Evolutionary conservation across 495 filamentous ascomycete genomes (phyloP), one percentile per base, ranked within the genome.

Genomic region (Bombardia bombarda): DNA sequence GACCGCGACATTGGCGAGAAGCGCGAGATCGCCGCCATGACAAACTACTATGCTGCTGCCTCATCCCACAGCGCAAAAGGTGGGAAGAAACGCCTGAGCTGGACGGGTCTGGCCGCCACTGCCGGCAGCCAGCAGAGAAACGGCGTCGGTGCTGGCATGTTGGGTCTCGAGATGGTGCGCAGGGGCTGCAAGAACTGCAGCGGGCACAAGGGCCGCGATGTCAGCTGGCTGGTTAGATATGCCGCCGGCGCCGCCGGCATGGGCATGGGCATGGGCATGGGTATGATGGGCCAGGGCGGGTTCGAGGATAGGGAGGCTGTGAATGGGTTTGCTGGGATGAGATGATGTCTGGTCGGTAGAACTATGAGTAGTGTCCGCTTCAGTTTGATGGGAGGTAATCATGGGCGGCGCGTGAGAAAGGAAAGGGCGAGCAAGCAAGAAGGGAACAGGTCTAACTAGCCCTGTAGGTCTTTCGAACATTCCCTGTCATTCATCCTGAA

Each of bases 1-100:
- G 63, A 68, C 38, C 49, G 52, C 18, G 56, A 65, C 38, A 49
- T 56, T 33, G 60, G 58, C 32, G 65, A 68, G 48, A 62, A 65
- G 53, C 54, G 61, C 37, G 65, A 68, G 49, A 53, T 65, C 14
- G 56, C 59, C 1, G 61, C 62, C 42, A 60, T 66, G 37, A 39
- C 47, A 7, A 54, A 53, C 31, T 56, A 55, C 49, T 50, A 60
- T 35, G 46, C 58, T 1, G 45, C 51, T 0, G 47, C 47, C 18
- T 47, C 52, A 37, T 21, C 28, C 10, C 36, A 37, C 18, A 49
- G 46, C 7, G 56, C 26, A 24, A 56, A 46, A 9, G 43, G 39
- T 16, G 30, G 16, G 13, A 35, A 50, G 42, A 62, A 60, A 47
- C 51, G 63, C 10, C 46, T 61, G 7, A 64, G 61, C 46, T 66